Evolutionary conservation across 768 basidiomycete species (phyloP), one percentile per base, ranked within the genome.

Genomic region (Naganishia vaughanmartiniae): DNA sequence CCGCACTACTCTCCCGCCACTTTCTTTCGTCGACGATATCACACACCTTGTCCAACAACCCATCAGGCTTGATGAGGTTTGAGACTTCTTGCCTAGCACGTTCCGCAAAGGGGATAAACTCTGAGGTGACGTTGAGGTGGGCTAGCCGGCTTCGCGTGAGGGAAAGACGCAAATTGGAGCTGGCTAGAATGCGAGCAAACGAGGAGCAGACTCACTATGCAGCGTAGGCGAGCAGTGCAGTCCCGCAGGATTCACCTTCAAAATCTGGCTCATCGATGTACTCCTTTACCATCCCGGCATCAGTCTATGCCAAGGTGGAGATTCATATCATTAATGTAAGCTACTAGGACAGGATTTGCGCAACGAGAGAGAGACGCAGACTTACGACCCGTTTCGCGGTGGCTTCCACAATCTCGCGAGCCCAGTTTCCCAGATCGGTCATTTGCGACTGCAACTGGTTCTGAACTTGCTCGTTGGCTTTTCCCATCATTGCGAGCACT

Each of bases 401-500:
- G 1, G 65, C 65, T 30, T 28, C 21, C 11, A 67, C 66, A 12
- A 67, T 51, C 34, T 67, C 66, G 6, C 36, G 17, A 28, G 66
- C 34, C 66, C 66, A 67, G 5, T 15, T 28, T 15, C 33, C 48
- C 6, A 67, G 28, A 28, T 67, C 66, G n/a, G 28, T 21, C 48
- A 67, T 54, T 28, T 67, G 57, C 17, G 57, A 58, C 34, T 39
- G 7, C 31, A 58, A 24, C 19, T 24, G 21, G 5, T 9, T 24
- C 12, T 39, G 31, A 15, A 58, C 57, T 58, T 33, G 31, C 21
- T 58, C 57, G 31, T 58, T n/a, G 15, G 57, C 57, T 24, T 58
- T 39, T 7, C 24, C 34, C 57, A 84, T 83, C 2, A 82, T 84
- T 14, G 79, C 80, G 46, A 77, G 75, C 7, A 84, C 83, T 39